A percentile compares a stretch with the other conserved stretches of the same genome.
Evolutionary conservation across 2,329 filamentous ascomycete species (phyloP).

Genomic region (Cytospora paraplurivora): DNA sequence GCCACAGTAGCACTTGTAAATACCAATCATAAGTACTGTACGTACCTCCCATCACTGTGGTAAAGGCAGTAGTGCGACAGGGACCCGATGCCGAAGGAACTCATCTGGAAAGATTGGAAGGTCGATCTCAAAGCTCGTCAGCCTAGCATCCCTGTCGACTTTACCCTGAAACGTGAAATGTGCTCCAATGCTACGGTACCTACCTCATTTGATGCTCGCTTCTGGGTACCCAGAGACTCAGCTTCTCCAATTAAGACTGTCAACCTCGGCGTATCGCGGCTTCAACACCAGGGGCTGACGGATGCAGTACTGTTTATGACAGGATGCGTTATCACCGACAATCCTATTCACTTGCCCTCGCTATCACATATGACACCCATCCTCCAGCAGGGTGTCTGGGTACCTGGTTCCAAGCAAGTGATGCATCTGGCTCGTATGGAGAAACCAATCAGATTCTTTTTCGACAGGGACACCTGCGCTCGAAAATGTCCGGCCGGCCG

Average conservation of each 20-base stretch:
- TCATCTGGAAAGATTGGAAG: constrained; percentile 28
- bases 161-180: constrained; percentile 28
- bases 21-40: constrained; percentile 8
- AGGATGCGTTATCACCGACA: neutral
- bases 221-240: constrained; percentile 13
- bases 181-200: constrained; percentile 27
- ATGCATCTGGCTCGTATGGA: constrained; percentile 11
- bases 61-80: constrained; percentile 14
- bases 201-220: constrained; percentile 24
- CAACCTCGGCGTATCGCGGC: constrained; percentile 10
- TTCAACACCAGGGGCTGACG: neutral
- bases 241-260: neutral
- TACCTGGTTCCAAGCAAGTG: constrained; percentile 10
- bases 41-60: neutral
- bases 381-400: neutral
- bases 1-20: constrained; percentile 6
- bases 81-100: constrained; percentile 22
- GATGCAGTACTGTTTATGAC: neutral
- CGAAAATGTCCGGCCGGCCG: constrained; percentile 15
- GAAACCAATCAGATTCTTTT: constrained; percentile 11
- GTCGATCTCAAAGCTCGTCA: constrained; percentile 25
- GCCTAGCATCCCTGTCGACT: constrained; percentile 22
- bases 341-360: neutral
- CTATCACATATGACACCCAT: constrained; percentile 3
- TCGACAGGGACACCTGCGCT: constrained; percentile 1